phyloP scores from a whole-genome alignment of 371 early-diverging fungal species.

The Amoeboaphelidium protococcarum region DNA sequence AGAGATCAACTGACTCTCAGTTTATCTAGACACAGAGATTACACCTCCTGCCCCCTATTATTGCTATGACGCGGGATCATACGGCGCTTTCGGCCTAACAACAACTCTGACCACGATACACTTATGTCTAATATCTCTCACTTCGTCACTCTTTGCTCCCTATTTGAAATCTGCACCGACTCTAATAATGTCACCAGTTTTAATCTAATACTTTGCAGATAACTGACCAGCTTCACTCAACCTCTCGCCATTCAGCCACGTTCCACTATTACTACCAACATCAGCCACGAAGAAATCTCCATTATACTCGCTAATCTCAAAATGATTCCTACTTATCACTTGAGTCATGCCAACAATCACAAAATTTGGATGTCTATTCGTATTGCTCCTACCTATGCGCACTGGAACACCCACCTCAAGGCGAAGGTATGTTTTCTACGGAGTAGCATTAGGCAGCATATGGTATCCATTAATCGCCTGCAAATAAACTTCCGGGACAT shows the following conservation, averaged over 20 bases:
- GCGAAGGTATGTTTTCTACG: neutral
- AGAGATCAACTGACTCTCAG: too few relatives aligned
- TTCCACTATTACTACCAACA: constrained; percentile 15
- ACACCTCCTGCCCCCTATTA: too few relatives aligned
- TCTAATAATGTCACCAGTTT: neutral
- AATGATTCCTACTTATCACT: constrained; percentile 16
- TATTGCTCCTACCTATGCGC: neutral
- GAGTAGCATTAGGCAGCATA: neutral
- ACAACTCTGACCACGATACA: neutral
- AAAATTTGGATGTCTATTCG: neutral
- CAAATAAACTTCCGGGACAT: neutral
- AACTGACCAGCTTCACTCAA: constrained; percentile 10
- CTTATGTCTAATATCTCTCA: neutral
- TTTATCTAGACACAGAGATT: too few relatives aligned
- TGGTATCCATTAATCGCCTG: neutral
- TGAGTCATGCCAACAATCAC: constrained; percentile 2
- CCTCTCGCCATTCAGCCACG: constrained; percentile 14
- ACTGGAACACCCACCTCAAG: neutral
- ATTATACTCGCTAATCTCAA: constrained; percentile 8
- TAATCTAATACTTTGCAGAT: neutral
- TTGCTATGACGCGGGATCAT: too few relatives aligned
- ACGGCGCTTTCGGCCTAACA: too few relatives aligned
- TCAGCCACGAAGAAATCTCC: constrained; percentile 12
- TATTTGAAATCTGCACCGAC: neutral
- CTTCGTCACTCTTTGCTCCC: neutral